phyloP scores from a whole-genome alignment of 805 yeast genomes.

The Nakazawaea laoshanensis region DNA sequence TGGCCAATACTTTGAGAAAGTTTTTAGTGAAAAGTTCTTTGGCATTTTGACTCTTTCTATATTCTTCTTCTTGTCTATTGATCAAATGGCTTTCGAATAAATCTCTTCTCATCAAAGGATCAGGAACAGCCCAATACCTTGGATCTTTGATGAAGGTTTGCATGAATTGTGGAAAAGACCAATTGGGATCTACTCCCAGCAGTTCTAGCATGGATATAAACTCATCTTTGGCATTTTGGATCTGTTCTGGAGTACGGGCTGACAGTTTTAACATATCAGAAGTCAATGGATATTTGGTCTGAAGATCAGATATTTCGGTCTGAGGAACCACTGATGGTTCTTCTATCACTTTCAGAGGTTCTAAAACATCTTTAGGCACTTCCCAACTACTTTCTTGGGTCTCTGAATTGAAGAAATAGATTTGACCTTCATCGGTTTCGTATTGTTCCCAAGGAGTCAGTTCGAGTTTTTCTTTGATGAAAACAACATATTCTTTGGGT shows the following conservation, averaged over 20 bases:
- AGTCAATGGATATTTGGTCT: slow-evolving; percentile 4
- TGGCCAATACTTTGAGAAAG: slow-evolving; percentile 38
- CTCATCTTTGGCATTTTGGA: slow-evolving; percentile 19
- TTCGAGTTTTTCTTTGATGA: neutral
- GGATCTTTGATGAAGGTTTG: slow-evolving; percentile 47
- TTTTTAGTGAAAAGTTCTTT: slow-evolving; percentile 47
- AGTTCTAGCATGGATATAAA: slow-evolving; percentile 48
- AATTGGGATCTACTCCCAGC: slow-evolving; percentile 55
- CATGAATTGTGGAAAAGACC: slow-evolving; percentile 68
- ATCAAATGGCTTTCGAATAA: slow-evolving; percentile 59
- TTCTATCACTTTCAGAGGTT: no score
- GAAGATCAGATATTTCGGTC: no score
- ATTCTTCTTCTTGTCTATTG: slow-evolving; percentile 39
- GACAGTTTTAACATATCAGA: neutral
- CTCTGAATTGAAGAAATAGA: slow-evolving; percentile 51
- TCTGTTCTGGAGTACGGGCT: slow-evolving; percentile 8
- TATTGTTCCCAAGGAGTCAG: slow-evolving; percentile 38
- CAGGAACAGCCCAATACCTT: slow-evolving; percentile 59
- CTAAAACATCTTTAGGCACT: slow-evolving; percentile 58
- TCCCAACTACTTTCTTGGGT: slow-evolving; percentile 77
- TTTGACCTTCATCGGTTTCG: slow-evolving; percentile 46
- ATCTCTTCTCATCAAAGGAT: slow-evolving; percentile 50
- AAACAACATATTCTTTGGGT: slow-evolving; percentile 45
- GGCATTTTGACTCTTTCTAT: slow-evolving; percentile 42
- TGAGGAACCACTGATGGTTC: no score